Evolutionary conservation across 306 rosid genomes (phyloP), one percentile per base, ranked within the genome.

Genomic region (Vigna hirtella): DNA sequence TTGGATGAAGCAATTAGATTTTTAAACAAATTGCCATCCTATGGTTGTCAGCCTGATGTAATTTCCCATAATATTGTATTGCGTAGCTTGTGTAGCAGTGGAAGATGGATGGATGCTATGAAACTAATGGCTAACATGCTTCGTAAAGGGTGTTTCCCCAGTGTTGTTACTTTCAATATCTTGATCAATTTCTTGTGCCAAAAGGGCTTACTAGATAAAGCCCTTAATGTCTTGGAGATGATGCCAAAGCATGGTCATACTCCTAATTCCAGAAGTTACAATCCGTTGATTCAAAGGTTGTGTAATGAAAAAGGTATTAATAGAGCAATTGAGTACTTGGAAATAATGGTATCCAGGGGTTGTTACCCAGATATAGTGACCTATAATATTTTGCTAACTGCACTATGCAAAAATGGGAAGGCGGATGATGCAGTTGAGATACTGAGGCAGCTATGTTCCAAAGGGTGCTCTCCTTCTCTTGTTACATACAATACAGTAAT

Each of bases 21-120:
- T 72, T 85, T 90, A 83, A 81, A 82, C 43, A 62, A 77, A 67
- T 83, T 92, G 91, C 77, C 89, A 51, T 83, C 89, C 16, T 83
- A 88, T 80, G 96, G 91, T 59, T 87, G 91, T 83, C 93, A 86
- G 43, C 91, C 95, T 10, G 88, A 90, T 85, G 91, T 86, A 9
- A 92, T 92, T 32, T 87, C 93, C 49, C 88, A 88, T 69, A 92
- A 88, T 63, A 88, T 88, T 62, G 78, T 92, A 49, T 78, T 92
- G 83, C 90, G 93, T 67, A 86, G 97, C 79, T 84, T 92, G 89
- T 92, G 96, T 76, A 85, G 96, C 71, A 85, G 86, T 0, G 91
- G 93, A 62, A 83, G 97, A 86, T 92, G 97, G 97, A 86, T 86
- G 95, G 93, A 92, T 87, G 93, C 96, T 16, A 93, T 87, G 76